Evolutionary conservation across 129 eudicot species (phyloP).

Genomic region (Chrysanthemum seticuspe): DNA sequence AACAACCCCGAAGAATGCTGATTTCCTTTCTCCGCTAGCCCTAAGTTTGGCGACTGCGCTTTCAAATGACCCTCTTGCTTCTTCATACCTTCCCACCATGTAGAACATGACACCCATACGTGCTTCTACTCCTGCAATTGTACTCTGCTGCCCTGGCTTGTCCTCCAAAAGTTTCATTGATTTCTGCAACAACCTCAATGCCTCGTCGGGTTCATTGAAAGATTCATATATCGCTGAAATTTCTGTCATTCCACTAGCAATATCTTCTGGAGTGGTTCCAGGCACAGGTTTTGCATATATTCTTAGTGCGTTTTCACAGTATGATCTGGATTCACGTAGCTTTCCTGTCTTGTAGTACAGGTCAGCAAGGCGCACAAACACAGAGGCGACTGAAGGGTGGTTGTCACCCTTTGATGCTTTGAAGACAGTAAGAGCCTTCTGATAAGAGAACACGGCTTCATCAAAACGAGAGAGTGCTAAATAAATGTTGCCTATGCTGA

Average conservation of each 20-base stretch:
- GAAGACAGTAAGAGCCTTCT: slow-evolving; percentile 93
- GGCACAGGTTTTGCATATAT: slow-evolving; percentile 96
- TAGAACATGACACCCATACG: slow-evolving; percentile 97
- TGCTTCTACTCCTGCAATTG: slow-evolving; percentile 94
- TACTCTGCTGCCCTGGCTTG: slow-evolving; percentile 92
- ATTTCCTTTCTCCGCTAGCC: slow-evolving; percentile 88
- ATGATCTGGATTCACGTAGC: slow-evolving; percentile 82
- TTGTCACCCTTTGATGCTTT: slow-evolving; percentile 97
- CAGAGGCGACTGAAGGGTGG: slow-evolving; percentile 96
- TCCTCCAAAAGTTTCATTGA: slow-evolving; percentile 93
- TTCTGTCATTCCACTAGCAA: slow-evolving; percentile 88
- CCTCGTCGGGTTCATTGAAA: slow-evolving; percentile 93
- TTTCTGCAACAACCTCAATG: slow-evolving; percentile 72
- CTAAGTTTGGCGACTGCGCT: slow-evolving; percentile 83
- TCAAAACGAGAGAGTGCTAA: slow-evolving; percentile 82
- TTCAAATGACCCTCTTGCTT: slow-evolving; percentile 73
- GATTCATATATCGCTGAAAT: slow-evolving; percentile 89
- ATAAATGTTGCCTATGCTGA: slow-evolving; percentile 93
- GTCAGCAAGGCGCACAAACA: slow-evolving; percentile 88
- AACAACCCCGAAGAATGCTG: slow-evolving; percentile 95
- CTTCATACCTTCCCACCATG: slow-evolving; percentile 86
- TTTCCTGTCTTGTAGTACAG: slow-evolving; percentile 95
- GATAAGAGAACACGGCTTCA: slow-evolving; percentile 98
- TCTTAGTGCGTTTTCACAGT: slow-evolving; percentile 86
- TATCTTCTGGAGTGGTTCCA: slow-evolving; percentile 88